Evolutionary conservation across 2,329 filamentous ascomycete genomes (phyloP), one percentile per base, ranked within the genome.

Genomic region (Lasiodiplodia sp.): DNA sequence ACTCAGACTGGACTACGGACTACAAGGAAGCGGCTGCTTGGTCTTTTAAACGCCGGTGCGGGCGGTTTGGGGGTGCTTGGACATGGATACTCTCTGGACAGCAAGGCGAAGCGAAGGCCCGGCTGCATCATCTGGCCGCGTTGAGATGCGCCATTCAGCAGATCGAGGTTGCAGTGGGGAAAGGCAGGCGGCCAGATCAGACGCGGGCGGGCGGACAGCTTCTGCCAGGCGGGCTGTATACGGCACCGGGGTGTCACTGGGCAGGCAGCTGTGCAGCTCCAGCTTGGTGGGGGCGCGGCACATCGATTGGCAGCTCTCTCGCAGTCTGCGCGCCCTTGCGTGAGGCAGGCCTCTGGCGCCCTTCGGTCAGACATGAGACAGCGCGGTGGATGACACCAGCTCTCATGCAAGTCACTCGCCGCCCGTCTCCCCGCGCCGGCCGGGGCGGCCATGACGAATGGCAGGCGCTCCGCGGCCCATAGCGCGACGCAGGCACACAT

Each of bases 331-430:
- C 63, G 63, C 66, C 66, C 66, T 68, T 68, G 66, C 66, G 53
- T 62, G 28, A 56, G 31, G 60, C 60, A 52, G 60, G 55, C 37
- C 18, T 31, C 23, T 31, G 34, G 55, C 51, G 67, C 67, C 67
- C 67, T 68, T 63, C 51, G 57, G 67, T 68, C 65, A 67, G 67
- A 68, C 58, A 64, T 68, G 67, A 68, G 60, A 68, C 67, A 68
- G 38, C 21, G 67, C 49, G 34, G 66, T 60, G 55, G 56, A 60
- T 68, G 66, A 68, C 66, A 60, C 56, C 63, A 58, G 55, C 28
- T 49, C 52, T 67, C 65, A 67, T 67, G 65, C 65, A 67, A 44
- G 55, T 56, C 65, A 67, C 55, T 52, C 28, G 34, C 37, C 53
- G 67, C 67, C 67, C 57, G 58, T 53, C 60, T 68, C 67, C 67